Evolutionary conservation across 2,329 filamentous ascomycete species (phyloP).

Genomic region (Fusarium devonianum): DNA sequence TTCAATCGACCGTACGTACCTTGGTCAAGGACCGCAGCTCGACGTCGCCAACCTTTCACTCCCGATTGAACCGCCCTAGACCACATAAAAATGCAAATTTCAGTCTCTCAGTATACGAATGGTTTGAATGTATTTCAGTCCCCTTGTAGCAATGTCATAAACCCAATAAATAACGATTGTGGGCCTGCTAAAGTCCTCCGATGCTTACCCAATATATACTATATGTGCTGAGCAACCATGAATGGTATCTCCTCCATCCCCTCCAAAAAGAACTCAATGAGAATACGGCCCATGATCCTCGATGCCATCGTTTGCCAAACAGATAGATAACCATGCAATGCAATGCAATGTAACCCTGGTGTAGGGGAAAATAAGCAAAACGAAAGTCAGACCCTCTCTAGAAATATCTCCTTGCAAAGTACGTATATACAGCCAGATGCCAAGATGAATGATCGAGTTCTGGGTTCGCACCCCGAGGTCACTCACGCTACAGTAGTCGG

Average conservation of each 20-base stretch:
- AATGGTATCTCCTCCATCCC: slow-evolving; percentile 35
- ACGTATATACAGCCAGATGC: slow-evolving; percentile 34
- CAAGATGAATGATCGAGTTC: slow-evolving; percentile 27
- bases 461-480: slow-evolving; percentile 35
- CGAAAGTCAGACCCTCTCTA: slow-evolving; percentile 26
- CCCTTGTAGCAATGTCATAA: slow-evolving; percentile 12
- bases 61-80: too few relatives aligned
- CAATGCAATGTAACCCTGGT: slow-evolving; percentile 38
- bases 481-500: slow-evolving; percentile 34
- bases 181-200: slow-evolving; percentile 18
- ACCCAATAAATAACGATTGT: slow-evolving; percentile 25
- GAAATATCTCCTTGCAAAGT: slow-evolving; percentile 4
- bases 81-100: not conserved
- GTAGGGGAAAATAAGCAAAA: slow-evolving; percentile 12
- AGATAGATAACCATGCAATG: slow-evolving; percentile 33
- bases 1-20: too few relatives aligned
- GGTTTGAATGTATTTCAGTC: slow-evolving; percentile 15
- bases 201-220: slow-evolving; percentile 27
- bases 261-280: slow-evolving; percentile 17
- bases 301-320: slow-evolving; percentile 22
- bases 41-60: too few relatives aligned
- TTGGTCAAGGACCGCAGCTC: too few relatives aligned
- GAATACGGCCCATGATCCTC: slow-evolving; percentile 26
- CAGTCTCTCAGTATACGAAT: not conserved
- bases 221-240: slow-evolving; percentile 31